phyloP scores from a whole-genome alignment of 1,139 yeast genomes.

The Taphrina flavorubra region DNA sequence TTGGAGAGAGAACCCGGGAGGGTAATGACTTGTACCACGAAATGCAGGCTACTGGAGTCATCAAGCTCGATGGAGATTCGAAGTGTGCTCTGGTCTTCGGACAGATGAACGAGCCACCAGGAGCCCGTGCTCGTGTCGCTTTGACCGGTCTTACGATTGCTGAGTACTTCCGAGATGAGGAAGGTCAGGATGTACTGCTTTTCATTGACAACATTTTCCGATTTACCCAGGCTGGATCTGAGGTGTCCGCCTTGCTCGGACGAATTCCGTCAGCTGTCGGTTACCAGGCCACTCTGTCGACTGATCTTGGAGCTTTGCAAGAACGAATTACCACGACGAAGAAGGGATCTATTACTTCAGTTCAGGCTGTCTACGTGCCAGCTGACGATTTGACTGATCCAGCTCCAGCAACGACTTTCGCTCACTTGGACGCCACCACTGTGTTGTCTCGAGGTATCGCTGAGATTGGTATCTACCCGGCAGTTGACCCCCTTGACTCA shows the following conservation, averaged over 20 bases:
- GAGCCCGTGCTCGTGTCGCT: conserved; percentile 99
- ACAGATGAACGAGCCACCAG: conserved; percentile 99
- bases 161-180: conserved; percentile 99
- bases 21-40: conserved; percentile 99
- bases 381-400: conserved; percentile 99
- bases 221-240: conserved; percentile 99
- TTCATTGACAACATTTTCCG: conserved; percentile 99
- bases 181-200: conserved; percentile 99
- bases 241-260: conserved; percentile 99
- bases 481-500: conserved; percentile 99
- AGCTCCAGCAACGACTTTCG: conserved; percentile 99
- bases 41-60: conserved; percentile 99
- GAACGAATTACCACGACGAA: conserved; percentile 99
- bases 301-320: conserved; percentile 99
- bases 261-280: conserved; percentile 99
- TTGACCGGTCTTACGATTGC: conserved; percentile 99
- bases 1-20: conserved; percentile 99
- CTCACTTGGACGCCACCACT: conserved; percentile 99
- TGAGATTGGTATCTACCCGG: conserved; percentile 99
- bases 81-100: conserved; percentile 99
- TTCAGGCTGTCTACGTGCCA: conserved; percentile 99
- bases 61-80: conserved; percentile 98
- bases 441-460: conserved; percentile 99
- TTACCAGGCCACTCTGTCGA: conserved; percentile 99
- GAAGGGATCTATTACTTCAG: conserved; percentile 99